Percentiles rank a stretch among this genome's conserved stretches.
These are phyloP conservation scores for Arthrobotrys megalospora DNA, from an alignment of 2,329 filamentous ascomycete genomes.

Conservation along the genomic window DNA sequence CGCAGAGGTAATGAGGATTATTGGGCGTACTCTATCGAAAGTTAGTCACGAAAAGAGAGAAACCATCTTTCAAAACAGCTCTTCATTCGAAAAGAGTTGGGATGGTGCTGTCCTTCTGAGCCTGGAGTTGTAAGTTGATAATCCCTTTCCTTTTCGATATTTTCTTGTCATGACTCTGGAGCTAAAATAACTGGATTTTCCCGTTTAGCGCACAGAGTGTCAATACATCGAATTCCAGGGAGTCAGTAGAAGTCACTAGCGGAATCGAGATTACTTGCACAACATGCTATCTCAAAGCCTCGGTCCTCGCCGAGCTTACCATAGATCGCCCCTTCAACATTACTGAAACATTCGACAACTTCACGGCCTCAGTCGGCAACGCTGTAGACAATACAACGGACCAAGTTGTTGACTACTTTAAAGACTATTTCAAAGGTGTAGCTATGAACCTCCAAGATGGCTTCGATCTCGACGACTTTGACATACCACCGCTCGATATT, in stretches of 20 bases:
- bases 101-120: slow-evolving; percentile 67
- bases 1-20: slow-evolving; percentile 32
- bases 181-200: not conserved
- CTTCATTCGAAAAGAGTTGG: slow-evolving; percentile 68
- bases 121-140: slow-evolving; percentile 31
- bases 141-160: not conserved
- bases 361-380: slow-evolving; percentile 65
- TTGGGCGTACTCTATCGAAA: slow-evolving; percentile 33
- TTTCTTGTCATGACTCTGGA: not conserved
- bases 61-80: slow-evolving; percentile 65
- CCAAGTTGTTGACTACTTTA: slow-evolving; percentile 61
- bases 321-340: slow-evolving; percentile 69
- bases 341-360: slow-evolving; percentile 65
- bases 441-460: slow-evolving; percentile 63
- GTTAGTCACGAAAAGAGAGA: slow-evolving; percentile 61
- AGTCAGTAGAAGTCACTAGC: slow-evolving; percentile 36
- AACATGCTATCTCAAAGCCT: slow-evolving; percentile 72
- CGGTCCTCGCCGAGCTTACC: slow-evolving; percentile 68
- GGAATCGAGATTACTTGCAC: slow-evolving; percentile 69
- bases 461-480: slow-evolving; percentile 65
- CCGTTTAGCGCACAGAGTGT: not conserved
- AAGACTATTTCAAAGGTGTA: slow-evolving; percentile 63
- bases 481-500: slow-evolving; percentile 68
- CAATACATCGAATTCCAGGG: not conserved
- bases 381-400: slow-evolving; percentile 67